A percentile compares a stretch with the other conserved stretches of the same genome.
Conservation (phyloP, 2,329 filamentous ascomycete species). For the Myotisia sp. region DNA sequence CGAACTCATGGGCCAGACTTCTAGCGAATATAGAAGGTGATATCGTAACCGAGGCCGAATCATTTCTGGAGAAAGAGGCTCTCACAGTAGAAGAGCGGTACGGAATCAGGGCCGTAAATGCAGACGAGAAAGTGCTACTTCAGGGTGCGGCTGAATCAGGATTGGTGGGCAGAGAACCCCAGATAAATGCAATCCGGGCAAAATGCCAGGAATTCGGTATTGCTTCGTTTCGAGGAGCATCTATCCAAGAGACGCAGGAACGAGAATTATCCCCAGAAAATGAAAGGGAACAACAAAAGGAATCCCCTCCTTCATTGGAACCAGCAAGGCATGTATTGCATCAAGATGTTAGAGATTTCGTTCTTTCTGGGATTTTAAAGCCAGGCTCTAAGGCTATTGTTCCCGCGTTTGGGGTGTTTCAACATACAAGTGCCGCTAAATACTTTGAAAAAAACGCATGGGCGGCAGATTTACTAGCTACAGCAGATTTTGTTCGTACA, state of each 20-base stretch:
- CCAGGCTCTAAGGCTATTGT: constrained; percentile 20
- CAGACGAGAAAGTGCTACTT: not conserved
- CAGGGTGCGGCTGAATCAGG: not conserved
- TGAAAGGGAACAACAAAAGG: constrained; percentile 44
- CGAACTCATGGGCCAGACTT: not conserved
- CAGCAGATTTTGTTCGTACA: constrained; percentile 38
- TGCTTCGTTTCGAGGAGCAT: not conserved
- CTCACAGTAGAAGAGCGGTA: not conserved
- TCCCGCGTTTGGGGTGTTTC: constrained; percentile 35
- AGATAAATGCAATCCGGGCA: constrained; percentile 6
- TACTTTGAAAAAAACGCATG: constrained; percentile 17
- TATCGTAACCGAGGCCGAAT: not conserved
- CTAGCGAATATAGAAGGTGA: not conserved
- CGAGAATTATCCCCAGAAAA: constrained; percentile 45
- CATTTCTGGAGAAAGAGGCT: not conserved
- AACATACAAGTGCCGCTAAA: constrained; percentile 16
- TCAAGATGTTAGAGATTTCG: constrained; percentile 21
- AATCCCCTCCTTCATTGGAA: constrained; percentile 31
- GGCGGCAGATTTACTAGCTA: constrained; percentile 31
- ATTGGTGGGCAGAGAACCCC: not conserved
- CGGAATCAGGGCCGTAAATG: not conserved
- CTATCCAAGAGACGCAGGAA: constrained; percentile 53
- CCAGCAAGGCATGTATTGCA: constrained; percentile 33
- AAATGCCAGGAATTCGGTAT: not conserved
- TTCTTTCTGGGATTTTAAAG: not conserved